Base-by-base conservation (phyloP, 257 asterid genomes). In the Nicotiana tabacum region DNA sequence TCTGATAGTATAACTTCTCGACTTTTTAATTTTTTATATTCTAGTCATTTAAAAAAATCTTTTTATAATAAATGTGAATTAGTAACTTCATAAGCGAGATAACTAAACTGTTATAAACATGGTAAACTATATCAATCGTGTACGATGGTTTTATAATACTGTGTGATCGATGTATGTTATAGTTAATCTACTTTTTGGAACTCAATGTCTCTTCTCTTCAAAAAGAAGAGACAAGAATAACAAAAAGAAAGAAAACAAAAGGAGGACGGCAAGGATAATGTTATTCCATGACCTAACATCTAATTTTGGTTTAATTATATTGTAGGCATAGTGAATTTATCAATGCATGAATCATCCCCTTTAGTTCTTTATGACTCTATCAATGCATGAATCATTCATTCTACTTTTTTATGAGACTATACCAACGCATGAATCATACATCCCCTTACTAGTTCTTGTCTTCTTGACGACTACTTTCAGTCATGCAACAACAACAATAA, bases 311-410 rank as follows among this genome's bases (percentile, higher is more conserved):
- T 8, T 8, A 70, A 8, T 70, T 70, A 32, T 39, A 39, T 70
- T 70, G 58, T 70, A 21, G 21, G 60, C 56, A 11, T 11, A 43
- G 7, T 46, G 78, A 43, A 33, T 12, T 43, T 16, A 72, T 21
- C 24, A 46, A 46, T 72, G 78, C 78, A 72, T 46, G 78, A 70
- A 70, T 43, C 60, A 72, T 43, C 60, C 33, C 58, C 60, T 72
- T 72, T 72, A 72, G 11, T 21, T 72, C 56, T 69, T 69, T 16
- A 39, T 69, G 32, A 21, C 55, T 43, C 35, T 70, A 43, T 10
- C 48, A 21, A 72, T 72, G 78, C 60, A 72, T 24, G 78, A 46
- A 72, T 9, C 51, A 43, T 43, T 43, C 51, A 2, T 9, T 43
- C 48, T 43, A 43, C 3, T 43, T 43, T 39, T 43, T 43, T 9